phyloP scores from a whole-genome alignment of 306 rosid genomes.

The Acacia melanoxylon region DNA sequence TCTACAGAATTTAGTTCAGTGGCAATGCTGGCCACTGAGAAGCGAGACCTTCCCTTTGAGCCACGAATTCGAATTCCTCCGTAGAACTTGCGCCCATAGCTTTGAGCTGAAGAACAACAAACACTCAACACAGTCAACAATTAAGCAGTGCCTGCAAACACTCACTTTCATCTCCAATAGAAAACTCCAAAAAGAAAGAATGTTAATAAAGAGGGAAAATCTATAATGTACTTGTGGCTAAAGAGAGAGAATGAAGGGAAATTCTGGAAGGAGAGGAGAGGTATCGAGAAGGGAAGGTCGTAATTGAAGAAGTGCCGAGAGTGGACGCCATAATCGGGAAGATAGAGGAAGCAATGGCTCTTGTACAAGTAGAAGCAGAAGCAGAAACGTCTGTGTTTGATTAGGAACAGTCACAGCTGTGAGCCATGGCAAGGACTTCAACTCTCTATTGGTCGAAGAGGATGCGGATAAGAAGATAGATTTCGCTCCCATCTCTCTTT shows the following conservation, averaged over 20 bases:
- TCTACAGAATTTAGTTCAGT: constrained; percentile 75
- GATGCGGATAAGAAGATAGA: constrained; percentile 79
- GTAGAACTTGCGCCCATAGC: constrained; percentile 49
- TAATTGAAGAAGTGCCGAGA: constrained; percentile 67
- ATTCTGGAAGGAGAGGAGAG: constrained; percentile 45
- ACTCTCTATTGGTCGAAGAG: constrained; percentile 37
- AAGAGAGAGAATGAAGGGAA: constrained; percentile 50
- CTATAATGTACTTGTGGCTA: constrained; percentile 52
- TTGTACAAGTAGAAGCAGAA: background rate
- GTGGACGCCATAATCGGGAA: constrained; percentile 58
- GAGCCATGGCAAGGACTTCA: background rate
- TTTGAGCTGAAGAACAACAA: constrained; percentile 56
- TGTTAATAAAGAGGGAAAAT: background rate
- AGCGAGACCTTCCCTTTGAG: constrained; percentile 60
- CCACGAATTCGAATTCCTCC: constrained; percentile 65
- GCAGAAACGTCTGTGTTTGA: background rate
- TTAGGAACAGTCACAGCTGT: background rate
- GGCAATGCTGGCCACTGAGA: constrained; percentile 76
- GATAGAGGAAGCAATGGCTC: background rate
- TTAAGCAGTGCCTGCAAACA: constrained; percentile 11
- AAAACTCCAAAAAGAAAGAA: background rate
- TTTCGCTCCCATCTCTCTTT: background rate
- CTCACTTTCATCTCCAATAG: background rate
- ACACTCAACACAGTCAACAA: constrained; percentile 18
- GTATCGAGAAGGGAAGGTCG: constrained; percentile 58